Evolutionary conservation across 495 filamentous ascomycete genomes (phyloP).

Genomic region (Xylaria intraflava): DNA sequence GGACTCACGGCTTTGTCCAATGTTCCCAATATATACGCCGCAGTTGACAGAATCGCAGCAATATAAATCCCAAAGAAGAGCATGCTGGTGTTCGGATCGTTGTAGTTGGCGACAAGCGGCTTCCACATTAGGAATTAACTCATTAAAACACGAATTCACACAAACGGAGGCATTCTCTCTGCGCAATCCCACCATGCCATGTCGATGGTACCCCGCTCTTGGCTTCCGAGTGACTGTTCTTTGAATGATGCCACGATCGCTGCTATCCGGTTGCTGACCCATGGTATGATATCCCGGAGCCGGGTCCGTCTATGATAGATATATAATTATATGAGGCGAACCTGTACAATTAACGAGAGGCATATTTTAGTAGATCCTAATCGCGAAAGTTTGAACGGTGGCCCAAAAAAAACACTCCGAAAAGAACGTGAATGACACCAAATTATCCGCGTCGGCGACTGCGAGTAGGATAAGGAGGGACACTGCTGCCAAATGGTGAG

Average conservation of each 20-base stretch:
- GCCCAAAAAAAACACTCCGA: background rate
- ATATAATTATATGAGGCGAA: conserved; percentile 13
- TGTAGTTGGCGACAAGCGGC: conserved; percentile 22
- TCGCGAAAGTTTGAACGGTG: background rate
- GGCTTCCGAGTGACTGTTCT: background rate
- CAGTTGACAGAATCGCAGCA: conserved; percentile 41
- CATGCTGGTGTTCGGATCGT: conserved; percentile 11
- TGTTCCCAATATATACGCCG: conserved; percentile 31
- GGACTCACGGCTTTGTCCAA: conserved; percentile 40
- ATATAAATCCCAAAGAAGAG: conserved; percentile 35
- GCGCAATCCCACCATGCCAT: conserved; percentile 6
- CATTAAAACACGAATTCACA: conserved; percentile 16
- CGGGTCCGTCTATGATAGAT: conserved; percentile 11
- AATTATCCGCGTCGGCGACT: background rate
- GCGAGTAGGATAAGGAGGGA: background rate
- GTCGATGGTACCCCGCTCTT: background rate
- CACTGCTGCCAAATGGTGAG: background rate
- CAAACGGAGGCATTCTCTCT: conserved; percentile 16
- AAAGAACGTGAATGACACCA: conserved; percentile 17
- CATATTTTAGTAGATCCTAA: conserved; percentile 15
- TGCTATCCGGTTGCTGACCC: conserved; percentile 6
- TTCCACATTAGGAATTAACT: conserved; percentile 17
- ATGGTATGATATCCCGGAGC: conserved; percentile 9
- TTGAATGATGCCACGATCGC: background rate
- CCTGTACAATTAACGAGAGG: conserved; percentile 15